These are phyloP conservation scores for Mycena rosella DNA, from an alignment of 768 basidiomycete genomes.

Conservation along the genomic window DNA sequence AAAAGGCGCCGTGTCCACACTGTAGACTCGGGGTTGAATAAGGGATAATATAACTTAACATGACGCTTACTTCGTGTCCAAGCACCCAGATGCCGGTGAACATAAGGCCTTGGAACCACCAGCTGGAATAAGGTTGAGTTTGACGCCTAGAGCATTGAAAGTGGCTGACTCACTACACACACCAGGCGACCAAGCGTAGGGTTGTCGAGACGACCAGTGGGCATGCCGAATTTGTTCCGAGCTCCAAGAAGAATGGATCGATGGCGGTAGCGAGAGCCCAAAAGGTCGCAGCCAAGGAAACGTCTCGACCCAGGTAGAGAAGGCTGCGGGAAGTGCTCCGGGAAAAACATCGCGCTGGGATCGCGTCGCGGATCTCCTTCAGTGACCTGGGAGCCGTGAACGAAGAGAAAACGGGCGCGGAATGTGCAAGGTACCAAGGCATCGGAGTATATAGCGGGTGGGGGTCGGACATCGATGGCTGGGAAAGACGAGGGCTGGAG, in stretches of 20 bases:
- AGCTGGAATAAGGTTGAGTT: constrained; percentile 46
- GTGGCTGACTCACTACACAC: constrained; percentile 55
- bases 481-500: no score
- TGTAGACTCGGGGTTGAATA: constrained; percentile 31
- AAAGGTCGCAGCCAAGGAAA: constrained; percentile 55
- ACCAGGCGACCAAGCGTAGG: constrained; percentile 59
- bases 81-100: constrained; percentile 73
- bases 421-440: constrained; percentile 13
- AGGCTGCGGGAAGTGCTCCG: constrained; percentile 57
- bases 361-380: constrained; percentile 63
- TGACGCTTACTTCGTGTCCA: constrained; percentile 62
- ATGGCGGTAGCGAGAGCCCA: constrained; percentile 60
- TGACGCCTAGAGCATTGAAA: background rate
- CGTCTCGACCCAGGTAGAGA: constrained; percentile 59
- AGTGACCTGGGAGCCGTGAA: constrained; percentile 52
- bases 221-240: constrained; percentile 39
- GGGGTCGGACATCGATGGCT: background rate
- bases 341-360: constrained; percentile 60
- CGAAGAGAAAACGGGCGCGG: no score
- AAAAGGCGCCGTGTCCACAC: constrained; percentile 72
- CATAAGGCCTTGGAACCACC: constrained; percentile 74
- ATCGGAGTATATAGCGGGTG: constrained; percentile 5
- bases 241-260: constrained; percentile 55
- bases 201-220: constrained; percentile 53
- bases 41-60: background rate